These are phyloP conservation scores for Fomitopsis pinicola DNA, from an alignment of 1,284 basidiomycete genomes.

Conservation along the genomic window DNA sequence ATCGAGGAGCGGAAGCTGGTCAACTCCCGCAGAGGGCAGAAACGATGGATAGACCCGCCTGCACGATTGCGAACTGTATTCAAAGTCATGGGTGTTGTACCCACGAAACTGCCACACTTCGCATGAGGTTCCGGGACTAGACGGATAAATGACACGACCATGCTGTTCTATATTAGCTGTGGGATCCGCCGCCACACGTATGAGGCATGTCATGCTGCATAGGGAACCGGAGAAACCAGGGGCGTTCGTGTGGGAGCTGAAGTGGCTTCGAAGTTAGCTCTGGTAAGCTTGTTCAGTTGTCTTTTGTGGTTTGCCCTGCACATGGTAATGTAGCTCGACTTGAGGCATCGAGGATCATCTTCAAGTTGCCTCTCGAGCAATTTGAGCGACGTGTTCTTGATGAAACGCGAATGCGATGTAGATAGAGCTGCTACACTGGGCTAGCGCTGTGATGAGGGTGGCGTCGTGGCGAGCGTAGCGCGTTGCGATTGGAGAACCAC, in stretches of 20 bases:
- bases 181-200: background rate
- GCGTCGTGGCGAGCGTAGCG: background rate
- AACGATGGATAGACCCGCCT: slow-evolving; percentile 31
- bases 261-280: background rate
- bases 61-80: slow-evolving; percentile 44
- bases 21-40: slow-evolving; percentile 25
- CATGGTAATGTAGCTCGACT: background rate
- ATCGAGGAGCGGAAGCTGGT: slow-evolving; percentile 36
- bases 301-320: background rate
- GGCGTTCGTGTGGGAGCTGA: background rate
- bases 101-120: slow-evolving; percentile 39
- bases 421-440: background rate
- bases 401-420: background rate
- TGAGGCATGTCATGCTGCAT: background rate
- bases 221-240: background rate
- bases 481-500: background rate
- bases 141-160: background rate
- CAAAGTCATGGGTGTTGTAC: slow-evolving; percentile 36
- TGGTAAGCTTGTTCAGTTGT: background rate
- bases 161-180: background rate
- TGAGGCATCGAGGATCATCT: background rate
- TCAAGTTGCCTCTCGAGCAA: background rate
- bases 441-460: background rate
- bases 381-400: background rate
- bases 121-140: slow-evolving; percentile 24